Evolutionary conservation across 2,329 filamentous ascomycete genomes (phyloP).

Genomic region (Venturia asperata): DNA sequence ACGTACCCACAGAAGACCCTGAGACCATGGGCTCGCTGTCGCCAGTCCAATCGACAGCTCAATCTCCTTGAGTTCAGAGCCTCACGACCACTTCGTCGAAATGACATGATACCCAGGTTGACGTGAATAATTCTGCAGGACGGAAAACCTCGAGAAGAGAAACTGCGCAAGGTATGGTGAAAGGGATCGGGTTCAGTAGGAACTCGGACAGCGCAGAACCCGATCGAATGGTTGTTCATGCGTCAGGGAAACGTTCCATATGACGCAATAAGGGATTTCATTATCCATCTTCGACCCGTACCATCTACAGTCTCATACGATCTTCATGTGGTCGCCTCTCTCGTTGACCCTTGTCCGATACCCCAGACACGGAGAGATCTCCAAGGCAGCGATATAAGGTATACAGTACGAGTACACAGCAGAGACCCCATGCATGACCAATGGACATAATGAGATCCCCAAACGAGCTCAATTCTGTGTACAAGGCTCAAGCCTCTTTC

Average conservation of each 20-base stretch:
- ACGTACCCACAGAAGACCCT: constrained; percentile 37
- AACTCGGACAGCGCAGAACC: not conserved
- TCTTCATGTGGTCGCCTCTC: not conserved
- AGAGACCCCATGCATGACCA: no score
- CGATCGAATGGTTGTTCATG: not conserved
- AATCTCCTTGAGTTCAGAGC: not conserved
- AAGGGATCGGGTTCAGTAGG: not conserved
- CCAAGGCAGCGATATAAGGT: not conserved
- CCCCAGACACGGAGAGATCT: not conserved
- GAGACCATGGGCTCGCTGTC: constrained; percentile 23
- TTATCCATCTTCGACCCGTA: not conserved
- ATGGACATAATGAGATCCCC: no score
- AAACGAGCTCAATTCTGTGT: no score
- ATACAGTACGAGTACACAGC: no score
- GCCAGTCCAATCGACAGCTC: constrained; percentile 2
- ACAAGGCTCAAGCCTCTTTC: no score
- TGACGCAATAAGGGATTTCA: not conserved
- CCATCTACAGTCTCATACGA: not conserved
- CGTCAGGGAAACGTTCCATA: not conserved
- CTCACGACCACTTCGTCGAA: not conserved
- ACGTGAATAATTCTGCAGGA: no score
- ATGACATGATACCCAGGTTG: not conserved
- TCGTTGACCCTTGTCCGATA: not conserved
- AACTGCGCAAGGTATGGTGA: not conserved
- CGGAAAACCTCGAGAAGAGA: not conserved